phyloP scores from a whole-genome alignment of 345 rosid species.

The Passiflora organensis region DNA sequence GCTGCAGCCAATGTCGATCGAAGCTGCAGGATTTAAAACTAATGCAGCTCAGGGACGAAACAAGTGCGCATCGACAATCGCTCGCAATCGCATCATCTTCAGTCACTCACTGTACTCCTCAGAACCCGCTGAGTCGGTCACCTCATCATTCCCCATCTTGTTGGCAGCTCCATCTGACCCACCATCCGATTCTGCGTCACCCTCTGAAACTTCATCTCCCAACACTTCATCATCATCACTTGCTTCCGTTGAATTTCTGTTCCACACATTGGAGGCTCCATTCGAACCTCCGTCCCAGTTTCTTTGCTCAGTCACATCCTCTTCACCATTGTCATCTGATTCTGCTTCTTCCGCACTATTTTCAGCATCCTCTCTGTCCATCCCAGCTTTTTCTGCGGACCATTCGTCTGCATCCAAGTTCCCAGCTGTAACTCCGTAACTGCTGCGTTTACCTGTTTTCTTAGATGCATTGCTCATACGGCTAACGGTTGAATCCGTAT shows the following conservation, averaged over 20 bases:
- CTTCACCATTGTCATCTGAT: slow-evolving; percentile 58
- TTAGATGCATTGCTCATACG: slow-evolving; percentile 9
- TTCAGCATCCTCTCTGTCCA: slow-evolving; percentile 28
- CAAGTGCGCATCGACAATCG: slow-evolving; percentile 11
- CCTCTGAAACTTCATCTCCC: slow-evolving; percentile 37
- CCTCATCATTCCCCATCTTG: slow-evolving; percentile 33
- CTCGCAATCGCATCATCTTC: background rate
- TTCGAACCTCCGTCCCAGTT: slow-evolving; percentile 50
- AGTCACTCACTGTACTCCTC: slow-evolving; percentile 74
- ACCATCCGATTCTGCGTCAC: slow-evolving; percentile 37
- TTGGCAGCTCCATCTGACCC: slow-evolving; percentile 41
- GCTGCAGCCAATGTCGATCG: background rate
- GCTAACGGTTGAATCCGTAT: slow-evolving; percentile 14
- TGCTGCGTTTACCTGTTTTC: background rate
- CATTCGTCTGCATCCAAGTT: slow-evolving; percentile 38
- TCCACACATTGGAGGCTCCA: slow-evolving; percentile 44
- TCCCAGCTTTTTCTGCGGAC: slow-evolving; percentile 32
- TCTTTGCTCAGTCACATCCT: slow-evolving; percentile 41
- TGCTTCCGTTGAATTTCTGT: slow-evolving; percentile 36
- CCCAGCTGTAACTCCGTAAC: slow-evolving; percentile 6
- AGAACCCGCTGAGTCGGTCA: slow-evolving; percentile 41
- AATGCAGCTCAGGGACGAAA: slow-evolving; percentile 2
- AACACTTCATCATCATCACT: slow-evolving; percentile 54
- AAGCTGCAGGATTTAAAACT: slow-evolving; percentile 25
- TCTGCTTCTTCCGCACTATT: slow-evolving; percentile 52